Conservation (phyloP, 2,329 filamentous ascomycete genomes). For the Ascochyta lentis region DNA sequence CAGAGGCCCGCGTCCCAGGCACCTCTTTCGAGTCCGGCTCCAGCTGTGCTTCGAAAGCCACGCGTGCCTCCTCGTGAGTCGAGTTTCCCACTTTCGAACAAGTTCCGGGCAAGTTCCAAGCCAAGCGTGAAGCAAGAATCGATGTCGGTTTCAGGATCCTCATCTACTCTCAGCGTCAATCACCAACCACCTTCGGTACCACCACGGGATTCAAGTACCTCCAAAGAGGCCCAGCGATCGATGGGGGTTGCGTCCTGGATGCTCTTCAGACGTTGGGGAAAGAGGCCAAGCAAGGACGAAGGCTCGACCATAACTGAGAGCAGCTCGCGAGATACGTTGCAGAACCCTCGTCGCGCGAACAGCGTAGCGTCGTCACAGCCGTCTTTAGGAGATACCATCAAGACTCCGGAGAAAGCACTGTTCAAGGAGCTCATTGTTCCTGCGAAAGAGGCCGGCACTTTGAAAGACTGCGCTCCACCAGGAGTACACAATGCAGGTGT, state of each 20-base stretch:
- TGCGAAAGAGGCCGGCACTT: slow-evolving; percentile 1
- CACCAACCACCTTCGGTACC: slow-evolving; percentile 34
- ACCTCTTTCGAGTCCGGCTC: slow-evolving; percentile 23
- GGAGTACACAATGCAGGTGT: slow-evolving; percentile 7
- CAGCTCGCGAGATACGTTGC: slow-evolving; percentile 12
- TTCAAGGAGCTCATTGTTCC: slow-evolving; percentile 16
- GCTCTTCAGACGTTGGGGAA: slow-evolving; percentile 29
- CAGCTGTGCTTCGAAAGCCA: slow-evolving; percentile 21
- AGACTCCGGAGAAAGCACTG: slow-evolving; percentile 22
- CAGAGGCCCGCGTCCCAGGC: slow-evolving; percentile 20
- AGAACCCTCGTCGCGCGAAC: background rate
- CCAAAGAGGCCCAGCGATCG: slow-evolving; percentile 41
- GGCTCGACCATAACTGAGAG: slow-evolving; percentile 8
- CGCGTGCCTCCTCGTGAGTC: slow-evolving; percentile 24
- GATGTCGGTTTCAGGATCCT: slow-evolving; percentile 31
- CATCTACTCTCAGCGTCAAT: slow-evolving; percentile 26
- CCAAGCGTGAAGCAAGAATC: slow-evolving; percentile 29
- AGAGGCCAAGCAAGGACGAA: slow-evolving; percentile 16
- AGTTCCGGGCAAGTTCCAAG: slow-evolving; percentile 29
- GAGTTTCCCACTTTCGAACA: slow-evolving; percentile 27
- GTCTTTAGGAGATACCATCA: slow-evolving; percentile 7
- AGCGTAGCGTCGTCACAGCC: slow-evolving; percentile 2
- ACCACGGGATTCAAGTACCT: slow-evolving; percentile 42
- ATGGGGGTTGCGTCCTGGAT: slow-evolving; percentile 37
- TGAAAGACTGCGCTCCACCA: slow-evolving; percentile 12